A percentile compares a stretch with the other conserved stretches of the same genome.
Conservation (phyloP, 1,139 yeast species). For the Trichomonascaceae sp. region DNA sequence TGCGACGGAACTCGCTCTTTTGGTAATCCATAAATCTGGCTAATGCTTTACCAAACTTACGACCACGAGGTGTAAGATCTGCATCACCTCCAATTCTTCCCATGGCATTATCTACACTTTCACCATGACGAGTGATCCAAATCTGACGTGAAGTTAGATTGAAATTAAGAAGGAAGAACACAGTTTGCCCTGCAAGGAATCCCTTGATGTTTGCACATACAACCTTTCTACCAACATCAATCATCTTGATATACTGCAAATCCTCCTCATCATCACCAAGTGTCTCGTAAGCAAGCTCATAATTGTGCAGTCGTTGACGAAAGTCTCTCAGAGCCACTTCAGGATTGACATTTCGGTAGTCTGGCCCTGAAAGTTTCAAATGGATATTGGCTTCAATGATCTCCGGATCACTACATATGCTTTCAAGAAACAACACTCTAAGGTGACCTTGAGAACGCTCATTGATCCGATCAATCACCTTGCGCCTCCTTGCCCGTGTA, state of each 20-base stretch:
- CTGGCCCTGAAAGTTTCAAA: constrained; percentile 88
- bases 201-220: constrained; percentile 91
- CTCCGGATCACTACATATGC: constrained; percentile 73
- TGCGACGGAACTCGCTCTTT: constrained; percentile 59
- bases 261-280: constrained; percentile 64
- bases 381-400: constrained; percentile 78
- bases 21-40: constrained; percentile 69
- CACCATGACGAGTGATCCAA: constrained; percentile 96
- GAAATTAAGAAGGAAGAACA: constrained; percentile 83
- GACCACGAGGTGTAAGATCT: constrained; percentile 70
- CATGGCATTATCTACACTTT: constrained; percentile 71
- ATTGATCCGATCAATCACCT: constrained; percentile 63
- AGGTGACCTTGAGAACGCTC: constrained; percentile 67
- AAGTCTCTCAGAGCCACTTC: constrained; percentile 75
- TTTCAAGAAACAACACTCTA: constrained; percentile 78
- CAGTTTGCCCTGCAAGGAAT: constrained; percentile 87
- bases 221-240: constrained; percentile 90
- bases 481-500: constrained; percentile 63
- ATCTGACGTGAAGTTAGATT: constrained; percentile 86
- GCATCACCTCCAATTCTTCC: constrained; percentile 96
- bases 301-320: constrained; percentile 71
- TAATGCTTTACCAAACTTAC: constrained; percentile 63
- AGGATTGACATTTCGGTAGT: constrained; percentile 81
- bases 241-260: constrained; percentile 88
- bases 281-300: constrained; percentile 86